Conservation (phyloP, 2,329 filamentous ascomycete genomes). For the Botrytis fabae region DNA sequence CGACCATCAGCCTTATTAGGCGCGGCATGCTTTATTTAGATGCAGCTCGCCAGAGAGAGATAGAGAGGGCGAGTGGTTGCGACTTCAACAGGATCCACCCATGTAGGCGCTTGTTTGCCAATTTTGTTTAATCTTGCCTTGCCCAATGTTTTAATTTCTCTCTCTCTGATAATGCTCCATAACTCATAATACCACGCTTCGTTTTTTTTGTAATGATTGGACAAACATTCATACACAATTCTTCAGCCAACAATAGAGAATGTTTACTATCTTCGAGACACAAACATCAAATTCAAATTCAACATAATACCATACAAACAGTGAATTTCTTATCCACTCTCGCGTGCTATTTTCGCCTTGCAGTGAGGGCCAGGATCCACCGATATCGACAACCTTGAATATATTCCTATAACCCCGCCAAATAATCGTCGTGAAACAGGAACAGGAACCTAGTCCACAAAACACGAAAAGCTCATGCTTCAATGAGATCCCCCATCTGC, state of each 20-base stretch:
- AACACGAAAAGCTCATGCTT: slow-evolving; percentile 35
- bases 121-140: slow-evolving; percentile 9
- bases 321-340: slow-evolving; percentile 19
- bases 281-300: slow-evolving; percentile 14
- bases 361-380: slow-evolving; percentile 30
- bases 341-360: slow-evolving; percentile 17
- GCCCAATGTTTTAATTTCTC: slow-evolving; percentile 14
- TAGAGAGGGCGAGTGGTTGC: neutral
- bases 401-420: slow-evolving; percentile 37
- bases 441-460: slow-evolving; percentile 34
- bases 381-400: slow-evolving; percentile 37
- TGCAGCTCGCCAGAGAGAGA: slow-evolving; percentile 4
- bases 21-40: neutral
- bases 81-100: slow-evolving; percentile 13
- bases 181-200: slow-evolving; percentile 9
- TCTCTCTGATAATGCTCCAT: neutral
- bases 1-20: slow-evolving; percentile 19
- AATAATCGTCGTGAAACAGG: slow-evolving; percentile 38
- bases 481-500: slow-evolving; percentile 38
- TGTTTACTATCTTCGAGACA: slow-evolving; percentile 28
- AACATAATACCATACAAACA: slow-evolving; percentile 21
- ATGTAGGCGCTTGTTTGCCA: slow-evolving; percentile 21
- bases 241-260: slow-evolving; percentile 29
- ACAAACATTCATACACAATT: slow-evolving; percentile 30
- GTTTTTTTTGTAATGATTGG: slow-evolving; percentile 24